phyloP scores from a whole-genome alignment of 805 yeast genomes.

The Barnettozyma sucrosica region DNA sequence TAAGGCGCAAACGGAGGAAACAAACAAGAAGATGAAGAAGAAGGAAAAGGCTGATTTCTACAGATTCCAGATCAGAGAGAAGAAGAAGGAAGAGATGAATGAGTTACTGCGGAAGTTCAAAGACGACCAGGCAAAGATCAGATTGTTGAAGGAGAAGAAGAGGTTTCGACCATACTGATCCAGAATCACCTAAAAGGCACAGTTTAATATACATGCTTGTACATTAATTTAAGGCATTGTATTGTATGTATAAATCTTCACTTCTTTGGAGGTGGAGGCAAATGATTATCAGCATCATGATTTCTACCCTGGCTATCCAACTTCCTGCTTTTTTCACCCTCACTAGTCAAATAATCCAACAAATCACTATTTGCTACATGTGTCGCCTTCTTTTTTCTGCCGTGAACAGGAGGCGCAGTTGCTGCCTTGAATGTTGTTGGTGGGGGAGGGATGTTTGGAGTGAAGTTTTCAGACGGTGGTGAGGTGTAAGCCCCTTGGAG shows the following conservation, averaged over 20 bases:
- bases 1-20: conserved; percentile 28
- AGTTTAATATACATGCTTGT: not conserved
- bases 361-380: conserved; percentile 25
- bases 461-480: not conserved
- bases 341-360: conserved; percentile 36
- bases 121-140: conserved; percentile 83
- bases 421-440: conserved; percentile 4
- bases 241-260: not conserved
- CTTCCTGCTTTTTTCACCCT: conserved; percentile 34
- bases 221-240: not conserved
- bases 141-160: conserved; percentile 70
- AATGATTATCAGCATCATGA: conserved; percentile 12
- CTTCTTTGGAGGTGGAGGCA: conserved; percentile 34
- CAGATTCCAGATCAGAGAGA: conserved; percentile 91
- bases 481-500: not conserved
- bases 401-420: conserved; percentile 21
- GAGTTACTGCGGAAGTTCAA: conserved; percentile 78
- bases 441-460: not conserved
- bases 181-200: not conserved
- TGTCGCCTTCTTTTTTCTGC: conserved; percentile 22
- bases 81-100: conserved; percentile 88
- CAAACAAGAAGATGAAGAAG: conserved; percentile 49
- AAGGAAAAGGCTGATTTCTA: conserved; percentile 88
- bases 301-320: conserved; percentile 30
- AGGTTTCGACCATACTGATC: conserved; percentile 75